Evolutionary conservation across 441 rosid species (phyloP).

Genomic region (Pelargonium cotyledonis): DNA sequence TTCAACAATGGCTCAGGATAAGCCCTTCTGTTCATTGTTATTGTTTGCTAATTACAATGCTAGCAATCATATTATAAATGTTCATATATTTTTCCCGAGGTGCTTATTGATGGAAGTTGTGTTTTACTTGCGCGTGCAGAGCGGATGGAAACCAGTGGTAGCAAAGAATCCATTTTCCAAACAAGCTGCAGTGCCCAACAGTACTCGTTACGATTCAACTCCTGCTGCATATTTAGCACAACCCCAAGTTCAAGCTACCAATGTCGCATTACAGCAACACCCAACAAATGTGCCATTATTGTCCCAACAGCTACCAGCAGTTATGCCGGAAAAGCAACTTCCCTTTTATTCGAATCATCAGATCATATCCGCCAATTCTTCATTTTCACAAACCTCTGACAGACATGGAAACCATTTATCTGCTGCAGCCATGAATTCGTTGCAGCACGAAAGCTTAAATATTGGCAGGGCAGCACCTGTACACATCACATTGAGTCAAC

Average conservation of each 20-base stretch:
- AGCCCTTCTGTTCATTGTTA: background rate
- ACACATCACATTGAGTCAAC: constrained; percentile 11
- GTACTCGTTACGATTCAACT: constrained; percentile 26
- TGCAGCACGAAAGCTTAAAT: constrained; percentile 21
- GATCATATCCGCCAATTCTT: constrained; percentile 18
- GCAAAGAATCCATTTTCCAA: constrained; percentile 66
- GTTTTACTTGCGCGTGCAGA: constrained; percentile 46
- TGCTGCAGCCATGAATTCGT: constrained; percentile 16
- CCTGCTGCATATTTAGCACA: constrained; percentile 10
- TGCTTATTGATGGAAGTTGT: background rate
- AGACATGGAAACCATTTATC: constrained; percentile 12
- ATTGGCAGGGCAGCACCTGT: constrained; percentile 16
- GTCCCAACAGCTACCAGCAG: constrained; percentile 35
- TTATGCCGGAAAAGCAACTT: constrained; percentile 29
- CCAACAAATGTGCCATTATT: constrained; percentile 25
- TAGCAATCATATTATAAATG: background rate
- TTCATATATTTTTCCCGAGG: background rate
- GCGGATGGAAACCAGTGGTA: constrained; percentile 58
- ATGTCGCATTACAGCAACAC: constrained; percentile 29
- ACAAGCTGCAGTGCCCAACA: constrained; percentile 33
- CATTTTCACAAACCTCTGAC: constrained; percentile 13
- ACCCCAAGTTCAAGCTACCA: constrained; percentile 22
- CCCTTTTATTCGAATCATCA: constrained; percentile 21
- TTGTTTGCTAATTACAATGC: background rate
- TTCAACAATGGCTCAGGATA: background rate